These are phyloP conservation scores for Tylopilus orsonianus DNA, from an alignment of 1,284 basidiomycete species.

Conservation along the genomic window DNA sequence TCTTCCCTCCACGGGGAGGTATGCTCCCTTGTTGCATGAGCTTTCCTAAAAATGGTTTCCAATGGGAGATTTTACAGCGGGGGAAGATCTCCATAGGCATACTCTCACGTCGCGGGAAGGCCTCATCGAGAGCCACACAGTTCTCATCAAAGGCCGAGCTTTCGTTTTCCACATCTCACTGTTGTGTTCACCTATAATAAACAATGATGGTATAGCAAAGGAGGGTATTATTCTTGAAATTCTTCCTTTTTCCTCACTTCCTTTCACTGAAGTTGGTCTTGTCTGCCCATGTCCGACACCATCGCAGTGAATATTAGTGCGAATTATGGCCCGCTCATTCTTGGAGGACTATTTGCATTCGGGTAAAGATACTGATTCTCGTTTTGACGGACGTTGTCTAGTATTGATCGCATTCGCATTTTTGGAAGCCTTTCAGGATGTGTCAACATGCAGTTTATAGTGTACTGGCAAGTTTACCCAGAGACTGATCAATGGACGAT, in stretches of 20 bases:
- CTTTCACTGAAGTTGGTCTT: neutral
- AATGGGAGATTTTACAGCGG: neutral
- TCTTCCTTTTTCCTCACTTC: neutral
- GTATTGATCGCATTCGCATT: neutral
- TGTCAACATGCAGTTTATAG: constrained; percentile 26
- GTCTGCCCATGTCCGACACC: neutral
- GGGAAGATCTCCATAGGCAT: neutral
- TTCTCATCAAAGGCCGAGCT: neutral
- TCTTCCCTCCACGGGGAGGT: no score
- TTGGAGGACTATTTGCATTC: constrained; percentile 29
- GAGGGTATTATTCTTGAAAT: neutral
- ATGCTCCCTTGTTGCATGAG: no score
- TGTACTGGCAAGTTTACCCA: constrained; percentile 25
- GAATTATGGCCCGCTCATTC: constrained; percentile 22
- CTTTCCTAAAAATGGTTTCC: neutral
- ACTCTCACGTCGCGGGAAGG: neutral
- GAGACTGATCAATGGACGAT: constrained; percentile 15
- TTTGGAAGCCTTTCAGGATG: constrained; percentile 23
- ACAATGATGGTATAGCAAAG: neutral
- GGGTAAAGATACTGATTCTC: constrained; percentile 7
- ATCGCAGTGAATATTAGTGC: neutral
- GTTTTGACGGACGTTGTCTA: no score
- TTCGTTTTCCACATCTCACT: constrained; percentile 4
- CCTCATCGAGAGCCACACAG: neutral
- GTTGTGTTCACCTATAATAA: constrained; percentile 9